These are phyloP conservation scores for Lipomyces chichibuensis DNA, from an alignment of 805 yeast species.

Conservation along the genomic window DNA sequence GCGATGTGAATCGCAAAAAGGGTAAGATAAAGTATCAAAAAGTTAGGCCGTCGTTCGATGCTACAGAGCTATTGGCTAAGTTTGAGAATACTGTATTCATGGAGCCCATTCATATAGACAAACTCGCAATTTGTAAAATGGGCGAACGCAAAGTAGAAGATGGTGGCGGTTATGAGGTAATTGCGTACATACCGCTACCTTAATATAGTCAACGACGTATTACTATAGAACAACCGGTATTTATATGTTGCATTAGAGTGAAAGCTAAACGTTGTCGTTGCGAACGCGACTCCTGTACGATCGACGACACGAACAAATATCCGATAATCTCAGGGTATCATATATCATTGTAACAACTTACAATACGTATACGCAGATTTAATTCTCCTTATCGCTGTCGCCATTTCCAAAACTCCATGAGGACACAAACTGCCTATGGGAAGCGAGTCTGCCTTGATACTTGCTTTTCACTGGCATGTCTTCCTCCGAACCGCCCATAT, in stretches of 20 bases:
- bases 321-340: background rate
- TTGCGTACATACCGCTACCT: slow-evolving; percentile 17
- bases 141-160: slow-evolving; percentile 16
- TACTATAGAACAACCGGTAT: background rate
- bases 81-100: slow-evolving; percentile 16
- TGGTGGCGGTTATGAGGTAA: slow-evolving; percentile 29
- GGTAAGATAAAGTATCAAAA: background rate
- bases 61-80: slow-evolving; percentile 9
- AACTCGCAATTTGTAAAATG: slow-evolving; percentile 28
- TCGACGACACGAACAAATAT: background rate
- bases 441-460: slow-evolving; percentile 24
- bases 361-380: background rate
- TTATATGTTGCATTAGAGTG: background rate
- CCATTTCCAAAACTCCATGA: slow-evolving; percentile 31
- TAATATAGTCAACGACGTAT: background rate
- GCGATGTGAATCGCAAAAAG: slow-evolving; percentile 1
- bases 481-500: background rate
- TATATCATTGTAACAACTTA: background rate
- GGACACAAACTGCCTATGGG: slow-evolving; percentile 27
- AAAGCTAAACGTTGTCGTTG: background rate
- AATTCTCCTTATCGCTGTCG: slow-evolving; percentile 31
- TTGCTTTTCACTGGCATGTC: background rate
- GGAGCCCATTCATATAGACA: slow-evolving; percentile 4
- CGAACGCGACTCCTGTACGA: background rate
- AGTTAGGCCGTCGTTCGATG: slow-evolving; percentile 23